Evolutionary conservation across 75 land plant genomes (phyloP).

Genomic region (Chamaecyparis obtusa): DNA sequence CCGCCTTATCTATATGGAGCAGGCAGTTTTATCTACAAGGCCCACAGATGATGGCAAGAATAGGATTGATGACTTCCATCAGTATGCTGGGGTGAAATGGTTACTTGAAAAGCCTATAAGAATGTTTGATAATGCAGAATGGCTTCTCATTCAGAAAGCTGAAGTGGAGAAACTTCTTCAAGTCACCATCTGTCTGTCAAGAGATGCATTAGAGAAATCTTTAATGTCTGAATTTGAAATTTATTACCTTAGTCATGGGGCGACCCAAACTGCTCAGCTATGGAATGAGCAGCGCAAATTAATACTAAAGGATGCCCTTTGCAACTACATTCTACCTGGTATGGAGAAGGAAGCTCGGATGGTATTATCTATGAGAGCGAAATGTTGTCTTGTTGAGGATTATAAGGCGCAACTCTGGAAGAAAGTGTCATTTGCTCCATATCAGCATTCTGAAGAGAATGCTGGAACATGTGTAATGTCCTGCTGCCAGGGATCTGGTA

Average conservation of each 20-base stretch:
- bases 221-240: slow-evolving; percentile 54
- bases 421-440: slow-evolving; percentile 78
- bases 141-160: slow-evolving; percentile 95
- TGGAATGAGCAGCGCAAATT: slow-evolving; percentile 95
- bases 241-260: slow-evolving; percentile 54
- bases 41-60: slow-evolving; percentile 79
- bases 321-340: slow-evolving; percentile 60
- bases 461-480: slow-evolving; percentile 75
- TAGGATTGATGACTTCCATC: slow-evolving; percentile 84
- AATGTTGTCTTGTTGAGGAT: slow-evolving; percentile 71
- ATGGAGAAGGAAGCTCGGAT: slow-evolving; percentile 90
- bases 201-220: slow-evolving; percentile 27
- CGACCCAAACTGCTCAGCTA: slow-evolving; percentile 76
- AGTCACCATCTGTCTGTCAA: slow-evolving; percentile 68
- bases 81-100: slow-evolving; percentile 87
- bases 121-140: slow-evolving; percentile 72
- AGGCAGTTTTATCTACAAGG: slow-evolving; percentile 71
- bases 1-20: slow-evolving; percentile 57
- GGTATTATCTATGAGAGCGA: slow-evolving; percentile 64
- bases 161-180: slow-evolving; percentile 94
- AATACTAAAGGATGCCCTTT: slow-evolving; percentile 71
- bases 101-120: slow-evolving; percentile 64
- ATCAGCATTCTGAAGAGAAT: slow-evolving; percentile 34
- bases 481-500: slow-evolving; percentile 90
- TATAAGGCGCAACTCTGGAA: slow-evolving; percentile 80